phyloP scores from a whole-genome alignment of 345 rosid genomes.

The Eucalyptus marginata region DNA sequence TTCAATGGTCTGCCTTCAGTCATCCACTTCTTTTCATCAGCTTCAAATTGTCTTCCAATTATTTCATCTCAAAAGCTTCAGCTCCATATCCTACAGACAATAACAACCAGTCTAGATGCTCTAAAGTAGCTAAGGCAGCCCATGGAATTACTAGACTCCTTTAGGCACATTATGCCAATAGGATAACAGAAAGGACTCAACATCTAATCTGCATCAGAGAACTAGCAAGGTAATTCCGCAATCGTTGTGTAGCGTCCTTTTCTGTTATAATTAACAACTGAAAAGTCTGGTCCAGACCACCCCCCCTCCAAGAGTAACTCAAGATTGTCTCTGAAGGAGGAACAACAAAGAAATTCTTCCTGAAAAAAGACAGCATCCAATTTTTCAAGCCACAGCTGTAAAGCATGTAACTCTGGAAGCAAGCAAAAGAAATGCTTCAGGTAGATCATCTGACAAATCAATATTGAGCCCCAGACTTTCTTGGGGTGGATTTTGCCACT shows the following conservation, averaged over 20 bases:
- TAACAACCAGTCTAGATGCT: not conserved
- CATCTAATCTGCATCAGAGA: not conserved
- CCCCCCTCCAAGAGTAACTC: not conserved
- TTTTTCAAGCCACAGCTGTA: not conserved
- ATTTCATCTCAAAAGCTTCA: not conserved
- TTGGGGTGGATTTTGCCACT: not conserved
- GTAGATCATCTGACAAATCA: not conserved
- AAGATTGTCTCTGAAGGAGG: not conserved
- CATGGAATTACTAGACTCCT: not conserved
- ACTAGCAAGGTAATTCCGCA: not conserved
- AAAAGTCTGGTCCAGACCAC: not conserved
- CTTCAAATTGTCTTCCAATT: not conserved
- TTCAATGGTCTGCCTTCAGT: not conserved
- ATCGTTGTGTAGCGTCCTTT: not conserved
- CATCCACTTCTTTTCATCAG: not conserved
- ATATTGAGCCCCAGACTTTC: not conserved
- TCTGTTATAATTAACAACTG: not conserved
- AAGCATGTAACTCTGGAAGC: not conserved
- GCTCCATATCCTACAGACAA: not conserved
- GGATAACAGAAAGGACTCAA: not conserved
- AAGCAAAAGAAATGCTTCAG: not conserved
- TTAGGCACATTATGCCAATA: not conserved
- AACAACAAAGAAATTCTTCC: not conserved
- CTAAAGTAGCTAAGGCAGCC: not conserved
- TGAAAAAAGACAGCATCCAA: not conserved